Conservation (phyloP, 257 asterid genomes). For the Catharanthus roseus region DNA sequence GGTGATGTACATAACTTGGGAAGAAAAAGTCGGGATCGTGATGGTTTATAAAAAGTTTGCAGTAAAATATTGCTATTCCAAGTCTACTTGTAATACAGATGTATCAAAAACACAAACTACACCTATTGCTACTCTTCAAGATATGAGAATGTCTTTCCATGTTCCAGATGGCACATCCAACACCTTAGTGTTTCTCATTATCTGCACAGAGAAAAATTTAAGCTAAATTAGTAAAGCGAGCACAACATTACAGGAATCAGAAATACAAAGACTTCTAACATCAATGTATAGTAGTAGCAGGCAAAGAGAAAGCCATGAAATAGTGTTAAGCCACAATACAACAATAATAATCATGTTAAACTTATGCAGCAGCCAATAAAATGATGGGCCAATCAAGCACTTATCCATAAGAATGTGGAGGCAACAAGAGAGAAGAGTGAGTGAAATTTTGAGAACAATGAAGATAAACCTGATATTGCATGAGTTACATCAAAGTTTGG, state of each 20-base stretch:
- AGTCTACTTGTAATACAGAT: neutral
- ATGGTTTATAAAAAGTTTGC: neutral
- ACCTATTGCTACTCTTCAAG: neutral
- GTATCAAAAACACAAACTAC: neutral
- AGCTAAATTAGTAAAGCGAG: neutral
- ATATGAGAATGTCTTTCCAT: conserved; percentile 1
- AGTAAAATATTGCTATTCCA: neutral
- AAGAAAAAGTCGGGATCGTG: neutral
- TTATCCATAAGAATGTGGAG: too few species aligned
- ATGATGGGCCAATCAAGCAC: neutral
- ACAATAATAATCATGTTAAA: too few species aligned
- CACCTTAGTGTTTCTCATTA: neutral
- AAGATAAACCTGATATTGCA: neutral
- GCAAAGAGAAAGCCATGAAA: neutral
- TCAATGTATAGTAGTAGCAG: neutral
- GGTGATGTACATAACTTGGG: neutral
- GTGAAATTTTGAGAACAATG: neutral
- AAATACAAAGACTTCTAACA: neutral
- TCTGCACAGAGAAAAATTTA: conserved; percentile 10
- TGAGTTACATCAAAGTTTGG: neutral
- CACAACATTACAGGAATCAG: neutral
- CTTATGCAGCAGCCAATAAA: neutral
- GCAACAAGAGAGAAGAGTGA: neutral
- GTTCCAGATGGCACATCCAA: conserved; percentile 2
- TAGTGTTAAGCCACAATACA: neutral